Percentiles rank a stretch among this genome's conserved stretches.
Evolutionary conservation across 1,284 basidiomycete species (phyloP).

Genomic region (Marasmius oreades): DNA sequence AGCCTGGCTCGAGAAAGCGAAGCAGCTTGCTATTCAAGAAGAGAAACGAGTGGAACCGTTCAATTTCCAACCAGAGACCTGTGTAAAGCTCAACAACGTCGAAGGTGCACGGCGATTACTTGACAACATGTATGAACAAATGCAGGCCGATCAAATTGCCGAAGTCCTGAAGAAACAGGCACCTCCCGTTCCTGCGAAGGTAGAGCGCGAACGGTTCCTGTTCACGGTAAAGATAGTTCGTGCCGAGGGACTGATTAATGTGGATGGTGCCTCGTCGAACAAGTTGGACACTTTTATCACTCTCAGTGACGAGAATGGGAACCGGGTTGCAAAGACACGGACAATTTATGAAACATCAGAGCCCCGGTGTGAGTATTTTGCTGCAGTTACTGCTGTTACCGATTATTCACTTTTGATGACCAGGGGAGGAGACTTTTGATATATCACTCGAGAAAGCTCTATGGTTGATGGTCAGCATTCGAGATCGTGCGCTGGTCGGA

Average conservation of each 20-base stretch:
- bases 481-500: conserved; percentile 85
- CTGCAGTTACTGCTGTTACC: background rate
- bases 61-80: conserved; percentile 91
- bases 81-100: conserved; percentile 97
- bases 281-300: conserved; percentile 91
- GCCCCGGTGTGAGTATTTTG: conserved; percentile 74
- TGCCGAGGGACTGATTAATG: conserved; percentile 77
- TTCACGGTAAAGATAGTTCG: conserved; percentile 94
- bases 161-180: conserved; percentile 55
- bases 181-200: conserved; percentile 71
- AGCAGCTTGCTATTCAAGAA: conserved; percentile 70
- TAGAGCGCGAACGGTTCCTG: conserved; percentile 66
- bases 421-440: conserved; percentile 97
- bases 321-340: conserved; percentile 89
- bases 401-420: conserved; percentile 9
- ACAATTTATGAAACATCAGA: conserved; percentile 91
- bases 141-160: conserved; percentile 88
- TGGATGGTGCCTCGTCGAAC: conserved; percentile 68
- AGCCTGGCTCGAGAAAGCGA: conserved; percentile 94
- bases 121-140: conserved; percentile 91
- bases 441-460: conserved; percentile 85
- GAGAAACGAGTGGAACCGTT: conserved; percentile 93
- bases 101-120: conserved; percentile 88
- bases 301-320: conserved; percentile 89
- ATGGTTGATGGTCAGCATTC: conserved; percentile 96